Base-by-base conservation (phyloP, 257 asterid species). In the Solanum pennellii region DNA sequence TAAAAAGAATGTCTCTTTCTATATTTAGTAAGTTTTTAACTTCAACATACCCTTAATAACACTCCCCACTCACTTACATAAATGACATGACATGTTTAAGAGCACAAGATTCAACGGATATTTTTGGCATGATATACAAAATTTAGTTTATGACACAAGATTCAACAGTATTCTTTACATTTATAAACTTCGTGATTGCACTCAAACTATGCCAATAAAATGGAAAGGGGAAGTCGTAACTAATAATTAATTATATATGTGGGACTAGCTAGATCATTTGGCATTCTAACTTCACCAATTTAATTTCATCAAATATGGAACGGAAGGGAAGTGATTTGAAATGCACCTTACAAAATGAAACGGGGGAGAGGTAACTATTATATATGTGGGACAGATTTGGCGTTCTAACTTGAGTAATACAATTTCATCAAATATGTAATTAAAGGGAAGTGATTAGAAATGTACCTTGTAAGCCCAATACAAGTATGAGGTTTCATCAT, bases 381-480 rank as follows among this genome's bases (percentile, higher is more conserved):
- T 47, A 79, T 18, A 47, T 75, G 59, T 12, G 20, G 83, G 35
- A 76, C 23, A 76, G 8, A 12, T 44, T 1, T 9, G 68, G 44
- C 18, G 0, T 29, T 80, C 68, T 80, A 9, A 80, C 41, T 27
- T 80, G 27, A 80, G 9, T 47, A 47, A 29, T 18, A 49, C 12
- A 80, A 80, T 80, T 80, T 80, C n/a, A 80, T 80, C 68, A 47
- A 47, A 1, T 29, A 47, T 80, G 85, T 15, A 29, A 80, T 29
- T 44, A 69, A 72, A 6, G 45, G 47, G 37, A 49, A 33, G 23
- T 21, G 25, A 73, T 84, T 56, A 66, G 88, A 82, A 60, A 82
- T 29, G 76, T 91, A 93, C 99, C 98, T 94, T 95, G 90, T 92
- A 91, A 47, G 99, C 99, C 99, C 98, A 95, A 90, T 95, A 95